Percentiles rank a stretch among this genome's conserved stretches.
phyloP scores from a whole-genome alignment of 164 flowering plant genomes.

The Malania oleifera region DNA sequence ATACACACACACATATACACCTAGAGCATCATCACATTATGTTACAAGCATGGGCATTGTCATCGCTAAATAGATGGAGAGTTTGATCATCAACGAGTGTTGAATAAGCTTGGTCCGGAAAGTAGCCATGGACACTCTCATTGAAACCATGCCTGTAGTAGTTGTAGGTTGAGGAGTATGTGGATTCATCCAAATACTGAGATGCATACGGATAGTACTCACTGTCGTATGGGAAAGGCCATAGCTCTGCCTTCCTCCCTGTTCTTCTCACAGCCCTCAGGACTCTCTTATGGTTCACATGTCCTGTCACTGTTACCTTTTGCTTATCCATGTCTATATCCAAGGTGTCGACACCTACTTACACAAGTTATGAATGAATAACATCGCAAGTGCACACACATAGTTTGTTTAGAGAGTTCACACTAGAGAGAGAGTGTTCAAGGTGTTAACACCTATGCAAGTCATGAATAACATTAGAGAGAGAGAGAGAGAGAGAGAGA shows the following conservation, averaged over 20 bases:
- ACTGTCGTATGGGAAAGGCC: slow-evolving; percentile 70
- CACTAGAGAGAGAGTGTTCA: no score
- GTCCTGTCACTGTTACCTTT: slow-evolving; percentile 78
- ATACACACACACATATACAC: no score
- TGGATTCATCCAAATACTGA: slow-evolving; percentile 54
- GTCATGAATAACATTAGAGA: no score
- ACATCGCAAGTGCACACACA: no score
- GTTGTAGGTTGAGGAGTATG: slow-evolving; percentile 49
- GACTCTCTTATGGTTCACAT: slow-evolving; percentile 51
- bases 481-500: no score
- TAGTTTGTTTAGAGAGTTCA: no score
- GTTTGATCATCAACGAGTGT: slow-evolving; percentile 40
- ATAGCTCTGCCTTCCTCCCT: slow-evolving; percentile 68
- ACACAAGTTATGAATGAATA: no score
- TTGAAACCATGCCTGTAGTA: slow-evolving; percentile 67
- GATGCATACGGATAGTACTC: slow-evolving; percentile 67
- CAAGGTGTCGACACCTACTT: slow-evolving; percentile 66
- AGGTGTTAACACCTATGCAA: no score
- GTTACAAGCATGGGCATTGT: slow-evolving; percentile 73
- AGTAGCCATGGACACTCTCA: slow-evolving; percentile 52
- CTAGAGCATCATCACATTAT: slow-evolving; percentile 83
- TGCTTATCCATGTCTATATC: slow-evolving; percentile 75
- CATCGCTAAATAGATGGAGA: slow-evolving; percentile 56
- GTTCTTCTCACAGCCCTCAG: slow-evolving; percentile 65
- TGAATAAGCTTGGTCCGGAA: slow-evolving; percentile 39